Base-by-base conservation (phyloP, 1,284 basidiomycete genomes). In the Fistulinella staudtii region DNA sequence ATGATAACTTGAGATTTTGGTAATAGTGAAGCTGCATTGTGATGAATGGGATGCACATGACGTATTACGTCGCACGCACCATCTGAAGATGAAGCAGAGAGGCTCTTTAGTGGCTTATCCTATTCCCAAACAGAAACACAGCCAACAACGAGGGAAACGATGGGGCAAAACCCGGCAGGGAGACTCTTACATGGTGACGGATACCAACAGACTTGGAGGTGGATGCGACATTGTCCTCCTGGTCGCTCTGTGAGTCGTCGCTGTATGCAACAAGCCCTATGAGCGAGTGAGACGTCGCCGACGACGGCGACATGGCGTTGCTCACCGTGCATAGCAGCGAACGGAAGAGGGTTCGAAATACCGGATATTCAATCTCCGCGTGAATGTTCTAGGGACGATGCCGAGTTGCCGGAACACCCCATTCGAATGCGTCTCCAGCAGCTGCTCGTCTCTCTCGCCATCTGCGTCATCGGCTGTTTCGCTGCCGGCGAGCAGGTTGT, bases 101-200 rank as follows among this genome's bases (percentile, higher is more conserved):
- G 53, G 9, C 48, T 30, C 59, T 75, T 79, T 54, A 71, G 66
- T 66, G 71, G 65, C 57, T 72, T 72, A 71, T 82, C 82, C 82
- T 85, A 74, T 71, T 79, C 76, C 64, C 74, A 67, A 71, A 64
- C 68, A 73, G 80, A 77, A 69, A 55, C 65, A 67, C 65, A 72
- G 73, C 75, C 70, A 82, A 71, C 70, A 75, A 75, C 76, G 71
- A 82, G 81, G 81, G 80, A 84, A 84, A 82, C 75, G 68, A 67
- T 59, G 58, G 58, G 43, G 54, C 59, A 54, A 58, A 53, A 56
- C 52, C 47, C 57, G 58, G 66, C 64, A 66, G 61, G 63, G 74
- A 69, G 64, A 66, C 70, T 78, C 83, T 85, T 78, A 85, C 82
- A 84, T 76, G 66, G 53, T 64, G 53, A 45, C 55, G n/a, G n/a